These are phyloP conservation scores for Phlyctochytrium arcticum DNA, from an alignment of 192 early-diverging fungal species.

Conservation along the genomic window DNA sequence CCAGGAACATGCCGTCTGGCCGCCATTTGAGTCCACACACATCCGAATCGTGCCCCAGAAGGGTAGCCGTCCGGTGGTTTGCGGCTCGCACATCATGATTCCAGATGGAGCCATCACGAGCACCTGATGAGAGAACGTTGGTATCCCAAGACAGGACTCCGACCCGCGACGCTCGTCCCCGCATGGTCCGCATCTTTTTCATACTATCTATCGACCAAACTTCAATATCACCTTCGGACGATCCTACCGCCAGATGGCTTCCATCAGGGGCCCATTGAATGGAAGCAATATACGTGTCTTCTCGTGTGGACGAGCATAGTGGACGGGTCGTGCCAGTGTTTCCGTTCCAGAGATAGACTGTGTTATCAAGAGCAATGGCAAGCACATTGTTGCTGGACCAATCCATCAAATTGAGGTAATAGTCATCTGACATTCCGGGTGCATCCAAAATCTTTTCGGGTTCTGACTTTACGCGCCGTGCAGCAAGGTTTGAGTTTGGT, in stretches of 20 bases:
- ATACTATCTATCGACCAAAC: conserved; percentile 85
- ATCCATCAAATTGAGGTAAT: conserved; percentile 48
- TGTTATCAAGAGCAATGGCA: conserved; percentile 49
- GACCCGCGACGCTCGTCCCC: conserved; percentile 72
- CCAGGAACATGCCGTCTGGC: conserved; percentile 45
- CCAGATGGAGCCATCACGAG: conserved; percentile 87
- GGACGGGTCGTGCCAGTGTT: conserved; percentile 44
- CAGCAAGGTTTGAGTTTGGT: conserved; percentile 19
- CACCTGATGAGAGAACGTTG: conserved; percentile 77
- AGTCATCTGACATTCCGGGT: conserved; percentile 64
- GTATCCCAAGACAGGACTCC: conserved; percentile 84
- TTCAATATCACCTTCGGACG: conserved; percentile 74
- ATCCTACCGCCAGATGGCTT: conserved; percentile 59
- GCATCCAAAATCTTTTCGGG: conserved; percentile 89
- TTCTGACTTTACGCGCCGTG: conserved; percentile 68
- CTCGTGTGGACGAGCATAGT: conserved; percentile 30
- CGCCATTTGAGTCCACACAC: conserved; percentile 56
- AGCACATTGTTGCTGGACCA: conserved; percentile 47
- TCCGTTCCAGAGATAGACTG: conserved; percentile 53
- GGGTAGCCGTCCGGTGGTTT: conserved; percentile 71
- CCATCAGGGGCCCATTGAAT: conserved; percentile 47
- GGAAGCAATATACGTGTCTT: conserved; percentile 33
- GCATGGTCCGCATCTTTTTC: conserved; percentile 76
- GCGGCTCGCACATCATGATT: conserved; percentile 91
- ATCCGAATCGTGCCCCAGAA: conserved; percentile 63